These are phyloP conservation scores for Lactarius pseudohatsudake DNA, from an alignment of 768 basidiomycete genomes.

Conservation along the genomic window DNA sequence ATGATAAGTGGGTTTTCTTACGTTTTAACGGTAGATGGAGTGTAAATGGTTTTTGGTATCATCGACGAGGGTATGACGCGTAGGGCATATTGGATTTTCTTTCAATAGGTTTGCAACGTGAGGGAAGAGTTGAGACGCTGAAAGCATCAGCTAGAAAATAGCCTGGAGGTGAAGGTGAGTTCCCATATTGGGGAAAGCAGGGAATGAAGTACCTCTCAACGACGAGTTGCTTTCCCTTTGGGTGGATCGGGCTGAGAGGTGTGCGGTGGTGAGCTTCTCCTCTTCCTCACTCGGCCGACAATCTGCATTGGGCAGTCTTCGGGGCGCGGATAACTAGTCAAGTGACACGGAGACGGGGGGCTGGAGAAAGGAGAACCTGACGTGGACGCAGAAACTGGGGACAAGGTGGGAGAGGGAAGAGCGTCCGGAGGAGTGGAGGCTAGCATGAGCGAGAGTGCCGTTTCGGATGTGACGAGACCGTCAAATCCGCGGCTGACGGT, in stretches of 20 bases:
- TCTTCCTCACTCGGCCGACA: slow-evolving; percentile 7
- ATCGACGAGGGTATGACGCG: neutral
- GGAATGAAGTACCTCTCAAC: neutral
- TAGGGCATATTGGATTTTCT: neutral
- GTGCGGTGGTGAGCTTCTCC: neutral
- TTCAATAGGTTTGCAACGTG: neutral
- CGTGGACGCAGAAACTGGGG: neutral
- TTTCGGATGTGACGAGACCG: slow-evolving; percentile 3
- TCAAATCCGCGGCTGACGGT: neutral
- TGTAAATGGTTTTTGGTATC: neutral
- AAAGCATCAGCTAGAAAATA: neutral
- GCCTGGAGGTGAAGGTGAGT: neutral
- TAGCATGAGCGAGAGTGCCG: slow-evolving; percentile 4
- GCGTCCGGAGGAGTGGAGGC: slow-evolving; percentile 1
- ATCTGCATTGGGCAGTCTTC: slow-evolving; percentile 12
- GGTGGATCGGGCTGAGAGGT: neutral
- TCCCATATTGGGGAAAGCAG: neutral
- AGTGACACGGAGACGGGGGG: neutral
- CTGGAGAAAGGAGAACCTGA: slow-evolving; percentile 2
- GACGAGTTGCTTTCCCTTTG: neutral
- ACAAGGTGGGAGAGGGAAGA: neutral
- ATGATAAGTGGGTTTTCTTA: neutral
- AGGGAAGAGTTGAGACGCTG: neutral
- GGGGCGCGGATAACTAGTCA: slow-evolving; percentile 2
- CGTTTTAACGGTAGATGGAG: neutral